These are phyloP conservation scores for Pezicula neosporulosa DNA, from an alignment of 2,329 filamentous ascomycete genomes.

Conservation along the genomic window DNA sequence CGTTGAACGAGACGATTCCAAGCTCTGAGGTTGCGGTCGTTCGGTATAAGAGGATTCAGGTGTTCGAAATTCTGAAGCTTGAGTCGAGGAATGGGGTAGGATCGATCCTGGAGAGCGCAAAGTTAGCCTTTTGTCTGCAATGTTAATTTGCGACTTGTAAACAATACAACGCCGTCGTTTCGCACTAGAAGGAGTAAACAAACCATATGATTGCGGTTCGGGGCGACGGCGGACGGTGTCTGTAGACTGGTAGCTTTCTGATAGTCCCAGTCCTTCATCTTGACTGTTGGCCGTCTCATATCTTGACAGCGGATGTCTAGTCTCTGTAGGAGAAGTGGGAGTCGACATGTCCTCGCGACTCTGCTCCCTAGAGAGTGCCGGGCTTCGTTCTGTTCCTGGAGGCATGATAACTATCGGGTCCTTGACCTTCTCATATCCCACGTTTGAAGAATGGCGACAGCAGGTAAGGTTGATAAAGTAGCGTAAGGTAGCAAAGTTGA, in stretches of 20 bases:
- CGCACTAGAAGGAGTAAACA: constrained; percentile 20
- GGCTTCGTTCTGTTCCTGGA: not conserved
- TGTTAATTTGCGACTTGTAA: not conserved
- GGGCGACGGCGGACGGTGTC: constrained; percentile 57
- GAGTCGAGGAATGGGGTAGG: constrained; percentile 6
- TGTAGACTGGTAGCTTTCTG: constrained; percentile 55
- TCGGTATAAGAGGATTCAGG: constrained; percentile 25
- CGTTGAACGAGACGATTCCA: constrained; percentile 26
- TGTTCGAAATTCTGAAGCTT: constrained; percentile 18
- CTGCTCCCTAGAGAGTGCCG: constrained; percentile 2
- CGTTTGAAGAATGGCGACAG: too few species aligned
- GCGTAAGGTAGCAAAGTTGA: too few species aligned
- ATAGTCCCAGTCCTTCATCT: constrained; percentile 42
- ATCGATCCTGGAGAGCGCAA: constrained; percentile 21
- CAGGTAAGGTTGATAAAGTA: too few species aligned
- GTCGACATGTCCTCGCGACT: constrained; percentile 20
- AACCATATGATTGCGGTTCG: constrained; percentile 51
- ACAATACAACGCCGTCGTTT: not conserved
- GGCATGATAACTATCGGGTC: constrained; percentile 4
- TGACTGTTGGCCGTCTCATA: constrained; percentile 23
- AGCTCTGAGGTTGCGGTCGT: constrained; percentile 19
- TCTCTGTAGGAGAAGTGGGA: constrained; percentile 46
- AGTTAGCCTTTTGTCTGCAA: constrained; percentile 1
- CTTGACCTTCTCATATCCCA: not conserved
- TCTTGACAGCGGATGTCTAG: constrained; percentile 35